Evolutionary conservation across 2,329 filamentous ascomycete genomes (phyloP), one percentile per base, ranked within the genome.

Genomic region (Ceratocystis huliohia): DNA sequence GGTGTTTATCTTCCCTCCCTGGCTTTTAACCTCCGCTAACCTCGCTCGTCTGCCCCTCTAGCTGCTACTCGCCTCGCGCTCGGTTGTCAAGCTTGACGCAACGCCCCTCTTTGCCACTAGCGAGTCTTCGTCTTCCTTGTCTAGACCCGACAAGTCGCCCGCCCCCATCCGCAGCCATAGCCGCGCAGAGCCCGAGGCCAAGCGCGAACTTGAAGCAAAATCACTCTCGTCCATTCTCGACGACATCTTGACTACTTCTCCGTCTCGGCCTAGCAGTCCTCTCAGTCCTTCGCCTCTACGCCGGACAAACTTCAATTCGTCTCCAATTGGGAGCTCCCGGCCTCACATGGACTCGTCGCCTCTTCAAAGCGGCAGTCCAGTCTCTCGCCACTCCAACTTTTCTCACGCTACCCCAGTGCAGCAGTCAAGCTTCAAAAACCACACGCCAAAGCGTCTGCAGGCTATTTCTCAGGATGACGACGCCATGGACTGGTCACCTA

Each of bases 401-500:
- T 53, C 28, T 5, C 22, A 37, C 22, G 37, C 33, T 45, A 63
- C 46, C 17, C 20, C 44, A 8, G n/a, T 65, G 10, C 64, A 48
- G 56, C 44, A 48, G 56, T 57, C 64, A 1, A 65, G 53, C 37
- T 59, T 59, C 56, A 65, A 65, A 25, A 65, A 61, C 22, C 48
- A 59, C 33, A 66, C 66, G 1, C 66, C 66, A 17, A 50, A 46
- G 8, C 66, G 66, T 13, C 46, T 68, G 13, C 66, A 68, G 50
- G 64, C 63, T 3, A 65, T 77, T 74, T 8, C 66, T 4, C 66
- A 63, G 50, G 80, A 85, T 64, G 79, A 80, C 64, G 80, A 85
- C 65, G 79, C 79, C 64, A 89, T 89, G 87, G 87, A 89, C 71
- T 88, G 86, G 82, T 80, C 83, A 4, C 84, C 84, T 1, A 83